Evolutionary conservation across 257 asterid species (phyloP).

Genomic region (Gentiana straminea): DNA sequence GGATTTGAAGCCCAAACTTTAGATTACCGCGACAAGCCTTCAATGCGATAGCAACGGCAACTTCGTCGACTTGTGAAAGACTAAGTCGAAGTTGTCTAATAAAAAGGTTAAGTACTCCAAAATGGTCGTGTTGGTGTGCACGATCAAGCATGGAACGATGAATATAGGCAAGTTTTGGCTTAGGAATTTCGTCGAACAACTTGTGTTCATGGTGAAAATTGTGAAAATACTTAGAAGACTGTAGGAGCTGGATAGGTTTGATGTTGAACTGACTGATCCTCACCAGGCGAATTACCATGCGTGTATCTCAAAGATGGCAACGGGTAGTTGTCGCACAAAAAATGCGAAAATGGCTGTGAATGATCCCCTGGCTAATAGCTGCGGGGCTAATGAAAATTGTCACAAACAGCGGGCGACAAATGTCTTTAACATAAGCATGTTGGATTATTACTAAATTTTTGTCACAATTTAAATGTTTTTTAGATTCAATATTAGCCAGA

Average conservation of each 20-base stretch:
- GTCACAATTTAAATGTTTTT: too few relatives aligned
- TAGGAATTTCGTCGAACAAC: slow-evolving; percentile 51
- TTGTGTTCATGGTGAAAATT: slow-evolving; percentile 30
- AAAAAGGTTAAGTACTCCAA: slow-evolving; percentile 48
- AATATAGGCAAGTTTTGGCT: slow-evolving; percentile 22
- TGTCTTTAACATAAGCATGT: too few relatives aligned
- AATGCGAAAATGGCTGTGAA: too few relatives aligned
- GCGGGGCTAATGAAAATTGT: too few relatives aligned
- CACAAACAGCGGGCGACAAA: too few relatives aligned
- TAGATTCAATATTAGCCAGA: too few relatives aligned
- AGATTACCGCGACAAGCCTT: slow-evolving; percentile 54
- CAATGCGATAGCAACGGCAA: slow-evolving; percentile 51
- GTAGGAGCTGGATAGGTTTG: slow-evolving; percentile 9
- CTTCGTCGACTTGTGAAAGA: slow-evolving; percentile 46
- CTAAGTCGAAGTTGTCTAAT: slow-evolving; percentile 43
- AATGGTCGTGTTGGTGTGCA: slow-evolving; percentile 31
- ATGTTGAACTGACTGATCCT: slow-evolving; percentile 15
- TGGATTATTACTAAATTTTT: too few relatives aligned
- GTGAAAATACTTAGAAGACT: not conserved
- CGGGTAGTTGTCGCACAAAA: too few relatives aligned
- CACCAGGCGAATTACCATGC: slow-evolving; percentile 39
- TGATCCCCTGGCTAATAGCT: too few relatives aligned
- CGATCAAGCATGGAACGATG: slow-evolving; percentile 55
- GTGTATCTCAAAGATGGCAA: not conserved
- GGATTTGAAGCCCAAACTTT: slow-evolving; percentile 51